Percentiles rank a stretch among this genome's conserved stretches.
These are phyloP conservation scores for Nymphaea thermarum DNA, from an alignment of 164 flowering plant genomes.

Conservation along the genomic window DNA sequence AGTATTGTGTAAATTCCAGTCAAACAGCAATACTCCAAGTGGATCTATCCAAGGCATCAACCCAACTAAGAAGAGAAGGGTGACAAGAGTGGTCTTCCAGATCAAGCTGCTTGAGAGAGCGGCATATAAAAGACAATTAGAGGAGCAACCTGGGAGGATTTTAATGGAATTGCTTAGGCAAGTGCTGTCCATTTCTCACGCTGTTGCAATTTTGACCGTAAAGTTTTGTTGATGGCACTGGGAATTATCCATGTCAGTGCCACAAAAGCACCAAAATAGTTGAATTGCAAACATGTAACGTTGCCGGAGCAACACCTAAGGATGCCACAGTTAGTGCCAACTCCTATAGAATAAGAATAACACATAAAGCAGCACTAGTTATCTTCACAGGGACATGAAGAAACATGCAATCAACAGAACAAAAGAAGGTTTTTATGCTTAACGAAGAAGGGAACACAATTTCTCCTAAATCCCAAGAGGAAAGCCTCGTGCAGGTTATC, in stretches of 20 bases:
- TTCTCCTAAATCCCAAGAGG: not conserved
- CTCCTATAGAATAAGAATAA: conserved; percentile 29
- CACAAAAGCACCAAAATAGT: conserved; percentile 57
- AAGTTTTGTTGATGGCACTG: conserved; percentile 70
- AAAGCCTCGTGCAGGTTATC: not conserved
- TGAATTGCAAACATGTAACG: conserved; percentile 79
- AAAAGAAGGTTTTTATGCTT: not conserved
- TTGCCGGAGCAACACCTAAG: conserved; percentile 75
- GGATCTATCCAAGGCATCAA: conserved; percentile 89
- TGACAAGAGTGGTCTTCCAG: conserved; percentile 90
- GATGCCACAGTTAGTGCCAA: conserved; percentile 53
- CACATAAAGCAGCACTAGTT: not conserved
- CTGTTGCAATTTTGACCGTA: conserved; percentile 79
- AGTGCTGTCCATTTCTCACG: conserved; percentile 78
- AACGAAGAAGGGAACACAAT: not conserved
- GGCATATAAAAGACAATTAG: not conserved
- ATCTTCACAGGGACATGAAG: not conserved
- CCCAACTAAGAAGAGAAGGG: conserved; percentile 57
- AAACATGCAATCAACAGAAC: not conserved
- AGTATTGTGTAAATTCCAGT: conserved; percentile 48
- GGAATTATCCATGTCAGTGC: conserved; percentile 76
- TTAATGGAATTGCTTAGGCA: conserved; percentile 33
- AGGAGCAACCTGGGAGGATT: not conserved
- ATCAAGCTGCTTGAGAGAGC: conserved; percentile 48
- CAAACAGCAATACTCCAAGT: conserved; percentile 55